Base-by-base conservation (phyloP, 495 filamentous ascomycete genomes). In the Parachaetomium inaequale region DNA sequence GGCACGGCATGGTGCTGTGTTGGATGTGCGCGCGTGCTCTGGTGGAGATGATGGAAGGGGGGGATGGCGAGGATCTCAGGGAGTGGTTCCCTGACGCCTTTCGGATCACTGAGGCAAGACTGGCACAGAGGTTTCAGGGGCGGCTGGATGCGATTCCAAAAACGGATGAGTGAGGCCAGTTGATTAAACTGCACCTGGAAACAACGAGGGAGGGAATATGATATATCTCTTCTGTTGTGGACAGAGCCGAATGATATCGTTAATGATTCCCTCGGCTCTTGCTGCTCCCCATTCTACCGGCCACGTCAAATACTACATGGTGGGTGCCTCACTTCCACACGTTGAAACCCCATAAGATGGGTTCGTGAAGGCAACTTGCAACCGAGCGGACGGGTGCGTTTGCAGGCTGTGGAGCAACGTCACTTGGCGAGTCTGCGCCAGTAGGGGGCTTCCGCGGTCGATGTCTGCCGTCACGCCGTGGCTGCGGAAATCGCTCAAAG, bases 1-100 rank as follows among this genome's bases (percentile, higher is more conserved):
- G 84, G 1, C 81, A 86, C 70, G 84, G 84, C 0, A 87, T 79
- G 77, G 84, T 84, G 7, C 63, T 84, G 36, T 84, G 81, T 49
- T 80, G 82, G 73, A 79, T 82, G 74, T 82, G 78, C 53, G 81
- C 82, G 5, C 76, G 74, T 55, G 82, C 80, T 0, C 63, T 87
- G 62, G 78, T 78, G 25, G 69, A 73, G 23, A 79, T 85, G 78
- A 81, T 85, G 72, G 68, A 75, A 29, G 70, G 73, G 42, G 72
- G 74, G 52, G 75, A 72, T 15, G 71, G 66, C 0, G 66, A 70
- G 0, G 52, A 63, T 54, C 63, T 77, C 14, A 59, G 59, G 14
- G 53, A 57, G 4, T 85, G 84, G 83, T 85, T 87, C 58, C 84
- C 84, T 0, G 67, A 77, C 7, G 70, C 68, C 4, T 86, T 82